These are phyloP conservation scores for Mycena maculata DNA, from an alignment of 768 basidiomycete genomes.

Conservation along the genomic window DNA sequence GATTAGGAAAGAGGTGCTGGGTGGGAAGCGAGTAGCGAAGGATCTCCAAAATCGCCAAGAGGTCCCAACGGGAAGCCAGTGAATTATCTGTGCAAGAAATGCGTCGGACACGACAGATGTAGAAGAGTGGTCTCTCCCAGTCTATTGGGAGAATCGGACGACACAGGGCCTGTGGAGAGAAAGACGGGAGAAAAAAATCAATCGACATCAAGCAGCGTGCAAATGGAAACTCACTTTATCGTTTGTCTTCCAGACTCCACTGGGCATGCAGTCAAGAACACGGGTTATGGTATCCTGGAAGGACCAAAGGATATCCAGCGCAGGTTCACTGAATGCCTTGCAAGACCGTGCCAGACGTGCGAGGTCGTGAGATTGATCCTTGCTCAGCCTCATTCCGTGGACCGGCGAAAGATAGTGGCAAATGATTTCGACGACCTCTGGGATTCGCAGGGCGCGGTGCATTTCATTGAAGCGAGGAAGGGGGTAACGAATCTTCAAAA, in stretches of 20 bases:
- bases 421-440: not conserved
- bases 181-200: no score
- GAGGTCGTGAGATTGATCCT: not conserved
- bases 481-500: no score
- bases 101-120: not conserved
- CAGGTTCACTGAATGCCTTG: not conserved
- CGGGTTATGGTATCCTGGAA: not conserved
- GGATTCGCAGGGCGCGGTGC: not conserved
- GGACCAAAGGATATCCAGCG: conserved; percentile 4
- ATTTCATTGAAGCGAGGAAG: not conserved
- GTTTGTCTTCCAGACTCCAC: not conserved
- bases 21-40: not conserved
- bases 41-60: not conserved
- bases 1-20: not conserved
- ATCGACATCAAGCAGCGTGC: no score
- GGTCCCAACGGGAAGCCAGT: not conserved
- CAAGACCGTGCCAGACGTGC: not conserved
- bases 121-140: not conserved
- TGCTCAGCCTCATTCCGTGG: not conserved
- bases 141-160: not conserved
- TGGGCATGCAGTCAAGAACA: not conserved
- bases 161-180: not conserved
- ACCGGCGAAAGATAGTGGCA: not conserved
- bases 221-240: no score
- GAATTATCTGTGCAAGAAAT: no score